phyloP scores from a whole-genome alignment of 371 early-diverging fungal genomes.

The Chytridium lagenaria region DNA sequence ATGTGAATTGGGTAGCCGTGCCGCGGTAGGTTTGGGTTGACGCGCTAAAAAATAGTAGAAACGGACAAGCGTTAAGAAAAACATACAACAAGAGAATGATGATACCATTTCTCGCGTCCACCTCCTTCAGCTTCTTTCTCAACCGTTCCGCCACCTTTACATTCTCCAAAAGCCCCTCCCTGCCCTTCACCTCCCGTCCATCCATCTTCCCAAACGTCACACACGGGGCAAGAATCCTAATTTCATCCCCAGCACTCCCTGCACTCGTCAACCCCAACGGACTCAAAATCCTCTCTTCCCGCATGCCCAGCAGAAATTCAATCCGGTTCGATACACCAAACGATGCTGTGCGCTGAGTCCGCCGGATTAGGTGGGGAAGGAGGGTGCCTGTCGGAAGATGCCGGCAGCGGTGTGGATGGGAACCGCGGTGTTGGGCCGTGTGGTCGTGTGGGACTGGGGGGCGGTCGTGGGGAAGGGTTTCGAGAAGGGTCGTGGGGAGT shows the following conservation, averaged over 20 bases:
- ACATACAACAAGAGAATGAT: neutral
- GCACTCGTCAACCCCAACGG: constrained; percentile 20
- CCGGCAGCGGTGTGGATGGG: neutral
- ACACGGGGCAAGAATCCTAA: constrained; percentile 17
- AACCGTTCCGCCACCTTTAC: neutral
- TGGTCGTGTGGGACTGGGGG: constrained; percentile 12
- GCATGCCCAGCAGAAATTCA: constrained; percentile 3
- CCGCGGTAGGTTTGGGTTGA: neutral
- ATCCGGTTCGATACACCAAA: constrained; percentile 8
- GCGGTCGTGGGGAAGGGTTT: neutral
- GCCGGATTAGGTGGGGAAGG: neutral
- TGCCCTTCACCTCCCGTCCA: neutral
- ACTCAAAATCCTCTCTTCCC: constrained; percentile 9
- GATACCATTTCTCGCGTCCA: neutral
- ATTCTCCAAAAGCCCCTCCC: neutral
- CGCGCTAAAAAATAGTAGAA: too few relatives aligned
- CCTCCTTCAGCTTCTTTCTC: neutral
- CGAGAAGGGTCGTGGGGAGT: neutral
- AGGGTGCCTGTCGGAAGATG: neutral
- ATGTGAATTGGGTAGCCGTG: neutral
- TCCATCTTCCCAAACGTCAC: constrained; percentile 14
- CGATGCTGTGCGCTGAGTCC: neutral
- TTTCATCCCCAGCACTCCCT: constrained; percentile 12
- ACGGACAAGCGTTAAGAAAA: too few relatives aligned
- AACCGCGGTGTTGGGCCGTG: neutral